These are phyloP conservation scores for Beauveria medogensis DNA, from an alignment of 2,329 filamentous ascomycete species.

Conservation along the genomic window DNA sequence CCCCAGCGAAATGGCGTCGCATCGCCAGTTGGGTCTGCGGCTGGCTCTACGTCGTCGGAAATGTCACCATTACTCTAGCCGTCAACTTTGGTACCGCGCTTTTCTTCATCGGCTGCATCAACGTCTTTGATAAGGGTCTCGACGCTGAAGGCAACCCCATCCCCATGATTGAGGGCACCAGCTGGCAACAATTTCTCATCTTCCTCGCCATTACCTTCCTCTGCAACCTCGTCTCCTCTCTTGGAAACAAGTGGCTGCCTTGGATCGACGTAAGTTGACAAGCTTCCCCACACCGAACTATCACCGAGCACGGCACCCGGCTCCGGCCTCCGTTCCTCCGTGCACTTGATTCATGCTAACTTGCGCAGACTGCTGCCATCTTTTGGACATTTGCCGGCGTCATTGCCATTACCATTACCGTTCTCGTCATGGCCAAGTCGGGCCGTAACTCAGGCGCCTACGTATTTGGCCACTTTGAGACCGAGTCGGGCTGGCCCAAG, in stretches of 20 bases:
- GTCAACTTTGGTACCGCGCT: conserved; percentile 74
- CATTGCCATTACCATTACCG: conserved; percentile 53
- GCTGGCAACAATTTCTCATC: conserved; percentile 63
- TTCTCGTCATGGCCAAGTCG: conserved; percentile 59
- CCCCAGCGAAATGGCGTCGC: conserved; percentile 50
- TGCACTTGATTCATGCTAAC: neutral
- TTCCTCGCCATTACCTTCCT: conserved; percentile 61
- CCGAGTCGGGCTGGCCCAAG: conserved; percentile 58
- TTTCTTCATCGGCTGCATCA: conserved; percentile 47
- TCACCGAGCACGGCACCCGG: conserved; percentile 2
- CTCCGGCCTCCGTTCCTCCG: neutral
- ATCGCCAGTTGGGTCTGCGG: conserved; percentile 64
- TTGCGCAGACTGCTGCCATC: conserved; percentile 56
- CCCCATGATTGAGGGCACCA: conserved; percentile 36
- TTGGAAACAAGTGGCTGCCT: conserved; percentile 61
- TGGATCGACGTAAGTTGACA: conserved; percentile 54
- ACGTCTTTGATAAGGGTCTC: conserved; percentile 41
- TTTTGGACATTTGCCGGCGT: conserved; percentile 68
- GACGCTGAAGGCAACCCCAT: conserved; percentile 35
- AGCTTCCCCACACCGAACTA: neutral
- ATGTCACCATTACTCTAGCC: conserved; percentile 75
- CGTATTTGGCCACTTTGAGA: conserved; percentile 62
- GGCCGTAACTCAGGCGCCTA: conserved; percentile 55
- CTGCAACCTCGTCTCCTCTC: conserved; percentile 56
- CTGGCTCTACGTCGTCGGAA: conserved; percentile 71